Evolutionary conservation across 306 rosid genomes (phyloP), one percentile per base, ranked within the genome.

Genomic region (Mimosa bimucronata): DNA sequence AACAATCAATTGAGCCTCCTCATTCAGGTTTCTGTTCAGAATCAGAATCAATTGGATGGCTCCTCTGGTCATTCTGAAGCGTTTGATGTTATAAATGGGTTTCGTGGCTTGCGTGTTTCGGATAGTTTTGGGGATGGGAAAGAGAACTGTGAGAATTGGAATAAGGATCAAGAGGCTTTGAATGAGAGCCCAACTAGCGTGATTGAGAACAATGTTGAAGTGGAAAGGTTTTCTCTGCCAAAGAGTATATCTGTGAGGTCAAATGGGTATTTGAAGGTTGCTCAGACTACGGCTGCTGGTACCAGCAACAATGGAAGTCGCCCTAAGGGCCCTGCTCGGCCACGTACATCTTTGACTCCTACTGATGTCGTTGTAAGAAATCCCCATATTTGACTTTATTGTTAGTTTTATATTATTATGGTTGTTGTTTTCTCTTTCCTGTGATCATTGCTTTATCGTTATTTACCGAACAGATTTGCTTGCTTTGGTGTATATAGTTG

Each of bases 171-270:
- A 69, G 86, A 87, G 40, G 73, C 4, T 15, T 86, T 88, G 53
- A 88, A 90, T 61, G 90, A 83, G 83, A 87, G 94, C 68, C 97
- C 92, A 34, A 88, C 89, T 21, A 88, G 93, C 57, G 91, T 91
- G 85, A 85, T 87, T 41, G 93, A 83, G 79, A 86, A 73, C 65
- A 81, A 61, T 70, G 88, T 76, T 46, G 90, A 91, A 45, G 87
- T 67, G 71, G 91, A 88, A 83, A 84, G 97, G 69, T 88, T 83
- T 81, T 77, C 92, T 46, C 89, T 94, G 78, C 98, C 98, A 2
- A 94, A 94, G 86, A 94, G 98, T 81, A 92, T 94, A 21, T 94
- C 98, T 15, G 97, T 94, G 66, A 90, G 97, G 67, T 94, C 97
- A 19, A 88, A 83, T 80, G 97, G 96, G 45, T 92, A 94, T 88